Base-by-base conservation (phyloP, 1,284 basidiomycete species). In the Leccinum griseonigrum region DNA sequence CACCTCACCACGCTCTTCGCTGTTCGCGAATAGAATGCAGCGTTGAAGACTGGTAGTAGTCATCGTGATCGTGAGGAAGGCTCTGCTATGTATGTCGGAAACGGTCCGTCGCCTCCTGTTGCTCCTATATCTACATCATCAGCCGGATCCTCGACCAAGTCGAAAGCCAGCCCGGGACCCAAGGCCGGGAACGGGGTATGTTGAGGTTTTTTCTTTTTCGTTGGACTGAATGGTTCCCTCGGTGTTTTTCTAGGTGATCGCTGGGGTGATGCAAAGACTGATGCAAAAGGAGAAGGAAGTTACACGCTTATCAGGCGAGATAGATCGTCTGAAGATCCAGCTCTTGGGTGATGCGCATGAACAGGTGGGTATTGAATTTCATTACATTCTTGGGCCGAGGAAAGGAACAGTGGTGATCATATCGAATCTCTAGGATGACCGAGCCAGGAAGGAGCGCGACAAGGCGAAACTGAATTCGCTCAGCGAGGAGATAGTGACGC, bases 231-330 rank as follows among this genome's bases (percentile, higher is more conserved):
- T 31, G 18, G 46, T 56, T 61, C 57, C 58, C 55, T 5, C 48
- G 55, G 26, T 55, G 56, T 65, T 64, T 34, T 64, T 32, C 2
- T 74, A 90, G 82, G 86, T 83, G 66, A 83, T 92, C 62, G 84
- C 88, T 65, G 91, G 90, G 2, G 73, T 95, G n/a, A 86, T 95
- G 11, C 91, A 94, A 69, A 85, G 91, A 8, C 78, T 96, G 7
- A 84, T 91, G 3, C 84, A 88, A 69, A 95, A 94, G 73, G 94
- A 96, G 76, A 94, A 91, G 71, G 86, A 94, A 72, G 91, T 93
- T 2, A 73, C 86, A 7, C 85, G 88, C 61, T 79, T 96, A 5
- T 87, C 89, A 71, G 80, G 83, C 3, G 91, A 94, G 67, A 74
- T 95, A 8, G 91, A 91, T 64, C 81, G 82, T 32, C 75, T 85